These are phyloP conservation scores for Phytophthora nicotianae DNA, from an alignment of 352 stramenopile genomes.

Conservation along the genomic window DNA sequence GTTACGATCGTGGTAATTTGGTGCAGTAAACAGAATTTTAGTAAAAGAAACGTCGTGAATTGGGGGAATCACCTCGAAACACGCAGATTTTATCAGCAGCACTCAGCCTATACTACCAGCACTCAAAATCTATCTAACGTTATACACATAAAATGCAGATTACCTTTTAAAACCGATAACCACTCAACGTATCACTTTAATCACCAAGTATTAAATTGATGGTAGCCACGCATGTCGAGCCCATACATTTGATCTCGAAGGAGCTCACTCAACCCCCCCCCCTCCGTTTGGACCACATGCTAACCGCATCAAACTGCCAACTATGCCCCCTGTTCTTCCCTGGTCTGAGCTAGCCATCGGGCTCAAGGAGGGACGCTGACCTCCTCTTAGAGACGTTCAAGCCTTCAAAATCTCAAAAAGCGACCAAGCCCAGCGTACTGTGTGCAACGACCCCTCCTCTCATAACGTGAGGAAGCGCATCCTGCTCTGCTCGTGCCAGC, in stretches of 20 bases:
- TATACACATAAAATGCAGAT: neutral
- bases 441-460: neutral
- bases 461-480: slow-evolving; percentile 10
- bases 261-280: neutral
- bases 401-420: neutral
- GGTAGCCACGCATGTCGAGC: neutral
- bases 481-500: slow-evolving; percentile 5
- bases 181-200: neutral
- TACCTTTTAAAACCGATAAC: neutral
- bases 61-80: too few relatives aligned
- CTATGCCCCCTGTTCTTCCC: slow-evolving; percentile 3
- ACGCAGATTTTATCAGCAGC: too few relatives aligned
- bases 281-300: too few relatives aligned
- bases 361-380: neutral
- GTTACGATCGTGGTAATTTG: too few relatives aligned
- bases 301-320: neutral
- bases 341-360: slow-evolving; percentile 2
- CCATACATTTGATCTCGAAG: neutral
- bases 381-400: neutral
- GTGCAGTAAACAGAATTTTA: too few relatives aligned
- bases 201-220: neutral
- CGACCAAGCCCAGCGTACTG: neutral
- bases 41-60: too few relatives aligned
- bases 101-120: too few relatives aligned
- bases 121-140: too few relatives aligned